Base-by-base conservation (phyloP, 2,329 filamentous ascomycete species). In the Tolypocladium nubicola region DNA sequence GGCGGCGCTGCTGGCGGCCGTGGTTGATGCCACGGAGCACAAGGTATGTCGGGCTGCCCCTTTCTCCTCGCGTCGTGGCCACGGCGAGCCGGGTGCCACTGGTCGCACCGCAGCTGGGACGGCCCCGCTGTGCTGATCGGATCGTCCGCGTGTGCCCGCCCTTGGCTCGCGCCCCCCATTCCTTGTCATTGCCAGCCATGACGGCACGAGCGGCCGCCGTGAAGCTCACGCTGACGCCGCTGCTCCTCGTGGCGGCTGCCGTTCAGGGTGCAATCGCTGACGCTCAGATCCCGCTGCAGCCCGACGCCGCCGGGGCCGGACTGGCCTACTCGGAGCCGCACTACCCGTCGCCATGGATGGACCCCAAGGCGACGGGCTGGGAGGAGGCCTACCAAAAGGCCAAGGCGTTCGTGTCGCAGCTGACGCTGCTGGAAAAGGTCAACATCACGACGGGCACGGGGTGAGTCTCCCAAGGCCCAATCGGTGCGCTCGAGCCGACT, bases 391-490 rank as follows among this genome's bases (percentile, higher is more conserved):
- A 96, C 64, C 75, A 73, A 23, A 86, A 88, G 70, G 92, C 92
- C 1, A 84, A 82, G 63, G 82, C 79, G 3, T 93, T 96, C 66
- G 90, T 97, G 52, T 87, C 87, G 11, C 85, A 91, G 68, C 74
- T 96, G 73, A 96, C 90, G 0, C 78, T 96, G 40, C 68, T 85
- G 13, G 92, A 97, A 71, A 97, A 96, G 76, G 90, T 97, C 72
- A 97, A 97, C 71, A 71, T 99, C 62, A 97, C 93, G 3, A 97
- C 92, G 0, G 93, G 93, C 70, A 83, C 88, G 61, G 91, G 91
- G 82, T 93, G 74, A 71, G 84, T 74, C n/a, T 21, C 16, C 19
- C n/a, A 21, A 47, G 53, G 61, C 35, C 11, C 26, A n/a, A 49
- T n/a, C 19, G 45, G 26, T 10, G 26, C 45, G 26, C 11, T 8